Evolutionary conservation across 1,284 basidiomycete genomes (phyloP).

Genomic region (Sporisorium iseilematis-ciliati): DNA sequence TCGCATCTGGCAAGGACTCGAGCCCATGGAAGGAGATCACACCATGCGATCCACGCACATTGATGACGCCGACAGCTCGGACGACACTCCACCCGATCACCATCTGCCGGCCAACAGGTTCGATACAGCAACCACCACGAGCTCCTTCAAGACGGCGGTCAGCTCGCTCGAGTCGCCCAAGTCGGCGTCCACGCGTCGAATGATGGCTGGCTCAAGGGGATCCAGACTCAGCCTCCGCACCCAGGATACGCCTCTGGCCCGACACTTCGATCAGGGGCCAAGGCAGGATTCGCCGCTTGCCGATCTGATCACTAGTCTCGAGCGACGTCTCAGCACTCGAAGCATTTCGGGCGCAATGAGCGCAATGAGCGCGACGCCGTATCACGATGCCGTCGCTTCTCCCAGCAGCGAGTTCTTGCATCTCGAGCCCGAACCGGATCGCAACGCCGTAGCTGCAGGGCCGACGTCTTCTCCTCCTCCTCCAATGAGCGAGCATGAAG

Average conservation of each 20-base stretch:
- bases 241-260: constrained; percentile 37
- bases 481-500: constrained; percentile 12
- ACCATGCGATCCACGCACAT: constrained; percentile 30
- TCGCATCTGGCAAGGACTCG: constrained; percentile 52
- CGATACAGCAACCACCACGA: constrained; percentile 41
- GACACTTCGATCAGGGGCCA: constrained; percentile 40
- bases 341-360: constrained; percentile 29
- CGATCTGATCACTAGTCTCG: constrained; percentile 49
- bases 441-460: constrained; percentile 19
- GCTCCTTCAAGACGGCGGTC: constrained; percentile 43
- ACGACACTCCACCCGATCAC: constrained; percentile 33
- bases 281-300: constrained; percentile 44
- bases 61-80: constrained; percentile 36
- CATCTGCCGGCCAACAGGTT: constrained; percentile 33
- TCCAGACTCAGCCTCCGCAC: constrained; percentile 41
- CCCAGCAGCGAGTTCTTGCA: constrained; percentile 38
- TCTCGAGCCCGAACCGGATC: constrained; percentile 7
- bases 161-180: constrained; percentile 40
- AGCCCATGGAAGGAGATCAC: constrained; percentile 28
- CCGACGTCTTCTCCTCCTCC: constrained; percentile 26
- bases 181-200: constrained; percentile 19
- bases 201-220: constrained; percentile 18
- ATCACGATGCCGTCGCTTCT: constrained; percentile 33
- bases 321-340: constrained; percentile 32
- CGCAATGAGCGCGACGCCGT: constrained; percentile 27